These are phyloP conservation scores for Epicoccum sorghinum DNA, from an alignment of 2,329 filamentous ascomycete species.

Conservation along the genomic window DNA sequence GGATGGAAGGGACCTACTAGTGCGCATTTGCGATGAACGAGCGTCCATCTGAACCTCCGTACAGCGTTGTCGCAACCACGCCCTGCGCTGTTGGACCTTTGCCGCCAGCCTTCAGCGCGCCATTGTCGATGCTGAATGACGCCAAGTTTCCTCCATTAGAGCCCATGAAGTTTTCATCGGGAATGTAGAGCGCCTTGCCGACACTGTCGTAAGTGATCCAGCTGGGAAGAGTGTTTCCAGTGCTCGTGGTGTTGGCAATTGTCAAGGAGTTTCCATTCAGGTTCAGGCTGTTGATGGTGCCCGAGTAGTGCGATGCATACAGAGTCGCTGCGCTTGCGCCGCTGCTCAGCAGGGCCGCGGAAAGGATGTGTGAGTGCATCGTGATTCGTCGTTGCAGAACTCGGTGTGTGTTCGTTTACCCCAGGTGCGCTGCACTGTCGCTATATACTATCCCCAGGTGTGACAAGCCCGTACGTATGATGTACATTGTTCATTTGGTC, in stretches of 20 bases:
- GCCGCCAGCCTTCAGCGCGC: slow-evolving; percentile 28
- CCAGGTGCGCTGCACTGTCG: not conserved
- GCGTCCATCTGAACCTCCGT: slow-evolving; percentile 37
- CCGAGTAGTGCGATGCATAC: slow-evolving; percentile 40
- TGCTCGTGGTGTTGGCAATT: slow-evolving; percentile 24
- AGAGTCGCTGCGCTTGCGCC: slow-evolving; percentile 35
- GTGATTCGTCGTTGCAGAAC: not conserved
- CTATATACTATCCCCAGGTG: not conserved
- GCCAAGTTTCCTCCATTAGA: slow-evolving; percentile 26
- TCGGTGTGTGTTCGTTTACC: not conserved
- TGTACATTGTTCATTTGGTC: not conserved
- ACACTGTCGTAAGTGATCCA: slow-evolving; percentile 41
- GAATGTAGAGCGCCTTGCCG: slow-evolving; percentile 34
- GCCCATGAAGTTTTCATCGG: slow-evolving; percentile 34
- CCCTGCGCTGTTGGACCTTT: slow-evolving; percentile 33
- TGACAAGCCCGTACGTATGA: slow-evolving; percentile 17
- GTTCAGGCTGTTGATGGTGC: slow-evolving; percentile 36
- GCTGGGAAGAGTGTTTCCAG: slow-evolving; percentile 34
- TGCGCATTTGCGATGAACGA: slow-evolving; percentile 41
- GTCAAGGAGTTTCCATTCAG: slow-evolving; percentile 34
- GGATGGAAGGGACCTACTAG: slow-evolving; percentile 28
- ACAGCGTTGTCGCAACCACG: slow-evolving; percentile 34
- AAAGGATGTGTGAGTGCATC: slow-evolving; percentile 17
- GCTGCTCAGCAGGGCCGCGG: slow-evolving; percentile 30
- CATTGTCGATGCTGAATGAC: slow-evolving; percentile 34